Evolutionary conservation across 2,329 filamentous ascomycete species (phyloP).

Genomic region (Epichloe gansuensis): DNA sequence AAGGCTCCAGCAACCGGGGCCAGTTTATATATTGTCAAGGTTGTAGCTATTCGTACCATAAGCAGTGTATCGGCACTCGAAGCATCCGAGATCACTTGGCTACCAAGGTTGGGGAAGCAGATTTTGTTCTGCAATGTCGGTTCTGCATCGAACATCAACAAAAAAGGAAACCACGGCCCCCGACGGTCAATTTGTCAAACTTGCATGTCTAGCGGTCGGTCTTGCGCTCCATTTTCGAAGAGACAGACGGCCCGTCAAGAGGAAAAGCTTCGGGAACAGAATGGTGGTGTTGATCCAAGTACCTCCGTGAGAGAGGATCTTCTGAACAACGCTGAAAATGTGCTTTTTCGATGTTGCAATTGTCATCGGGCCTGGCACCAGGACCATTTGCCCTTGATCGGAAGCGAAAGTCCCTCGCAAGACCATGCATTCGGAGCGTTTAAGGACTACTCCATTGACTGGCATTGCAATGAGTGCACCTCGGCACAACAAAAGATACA

Average conservation of each 20-base stretch:
- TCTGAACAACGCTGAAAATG: constrained; percentile 62
- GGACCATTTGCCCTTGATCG: constrained; percentile 57
- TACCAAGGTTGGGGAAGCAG: constrained; percentile 65
- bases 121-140: constrained; percentile 83
- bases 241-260: constrained; percentile 68
- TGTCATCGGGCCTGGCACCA: constrained; percentile 77
- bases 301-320: constrained; percentile 47
- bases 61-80: constrained; percentile 65
- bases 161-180: constrained; percentile 60
- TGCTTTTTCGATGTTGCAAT: constrained; percentile 70
- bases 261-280: constrained; percentile 69
- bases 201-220: constrained; percentile 52
- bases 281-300: constrained; percentile 67
- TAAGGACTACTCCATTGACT: constrained; percentile 60
- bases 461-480: constrained; percentile 70
- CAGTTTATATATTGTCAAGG: constrained; percentile 80
- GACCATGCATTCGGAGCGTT: constrained; percentile 39
- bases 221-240: constrained; percentile 64
- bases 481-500: constrained; percentile 56
- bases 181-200: constrained; percentile 58
- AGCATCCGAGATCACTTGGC: constrained; percentile 71
- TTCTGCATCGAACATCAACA: constrained; percentile 61
- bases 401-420: constrained; percentile 20
- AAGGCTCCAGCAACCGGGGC: constrained; percentile 36
- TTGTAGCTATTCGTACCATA: constrained; percentile 75